Evolutionary conservation across 495 filamentous ascomycete species (phyloP).

Genomic region (Jackrogersella minutella): DNA sequence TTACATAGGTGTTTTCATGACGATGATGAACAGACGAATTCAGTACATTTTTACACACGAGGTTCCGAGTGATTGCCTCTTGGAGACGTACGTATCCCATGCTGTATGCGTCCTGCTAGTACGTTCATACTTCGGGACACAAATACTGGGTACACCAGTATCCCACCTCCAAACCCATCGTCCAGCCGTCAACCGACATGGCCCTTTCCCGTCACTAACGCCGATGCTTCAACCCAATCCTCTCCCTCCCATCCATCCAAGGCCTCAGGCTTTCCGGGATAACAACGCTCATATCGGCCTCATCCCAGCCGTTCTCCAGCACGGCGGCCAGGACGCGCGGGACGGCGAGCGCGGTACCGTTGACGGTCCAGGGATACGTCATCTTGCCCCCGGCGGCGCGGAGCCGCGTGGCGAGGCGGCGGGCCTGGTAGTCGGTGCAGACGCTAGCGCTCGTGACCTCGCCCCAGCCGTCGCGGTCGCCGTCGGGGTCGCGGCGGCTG

Average conservation of each 20-base stretch:
- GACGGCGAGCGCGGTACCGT: slow-evolving; percentile 92
- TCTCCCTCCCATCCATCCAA: slow-evolving; percentile 81
- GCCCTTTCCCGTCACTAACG: background rate
- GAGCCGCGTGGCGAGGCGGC: slow-evolving; percentile 78
- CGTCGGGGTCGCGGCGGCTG: slow-evolving; percentile 65
- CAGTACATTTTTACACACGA: background rate
- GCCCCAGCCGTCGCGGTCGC: slow-evolving; percentile 79
- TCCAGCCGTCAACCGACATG: too few relatives aligned
- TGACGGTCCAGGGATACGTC: slow-evolving; percentile 82
- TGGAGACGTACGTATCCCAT: too few relatives aligned
- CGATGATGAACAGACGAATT: slow-evolving; percentile 8
- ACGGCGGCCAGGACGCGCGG: slow-evolving; percentile 88
- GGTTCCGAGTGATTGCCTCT: background rate
- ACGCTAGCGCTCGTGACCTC: slow-evolving; percentile 91
- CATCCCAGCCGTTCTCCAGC: slow-evolving; percentile 92
- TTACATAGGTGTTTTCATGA: slow-evolving; percentile 13
- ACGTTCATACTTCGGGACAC: too few relatives aligned
- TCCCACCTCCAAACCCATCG: too few relatives aligned
- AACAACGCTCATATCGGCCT: slow-evolving; percentile 65
- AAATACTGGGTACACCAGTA: too few relatives aligned
- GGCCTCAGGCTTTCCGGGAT: slow-evolving; percentile 79
- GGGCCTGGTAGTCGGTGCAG: slow-evolving; percentile 93
- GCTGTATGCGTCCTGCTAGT: too few relatives aligned
- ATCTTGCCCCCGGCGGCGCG: slow-evolving; percentile 55
- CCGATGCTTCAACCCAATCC: slow-evolving; percentile 60